These are phyloP conservation scores for Myxozyma neotropica DNA, from an alignment of 805 yeast species.

Conservation along the genomic window DNA sequence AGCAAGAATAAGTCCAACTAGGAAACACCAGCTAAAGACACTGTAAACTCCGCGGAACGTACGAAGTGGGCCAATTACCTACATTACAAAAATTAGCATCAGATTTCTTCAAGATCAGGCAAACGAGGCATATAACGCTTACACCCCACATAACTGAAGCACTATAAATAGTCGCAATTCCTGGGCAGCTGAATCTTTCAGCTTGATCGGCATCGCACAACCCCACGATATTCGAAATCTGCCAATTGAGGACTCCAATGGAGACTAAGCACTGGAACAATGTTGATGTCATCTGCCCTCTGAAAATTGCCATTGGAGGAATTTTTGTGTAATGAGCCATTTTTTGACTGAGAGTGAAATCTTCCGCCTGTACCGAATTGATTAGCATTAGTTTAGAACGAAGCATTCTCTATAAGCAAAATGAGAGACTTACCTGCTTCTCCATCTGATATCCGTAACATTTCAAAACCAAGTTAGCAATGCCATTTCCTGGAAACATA, in stretches of 20 bases:
- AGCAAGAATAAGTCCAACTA: slow-evolving; percentile 55
- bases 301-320: slow-evolving; percentile 62
- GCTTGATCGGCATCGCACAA: slow-evolving; percentile 50
- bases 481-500: slow-evolving; percentile 61
- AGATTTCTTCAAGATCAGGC: too few relatives aligned
- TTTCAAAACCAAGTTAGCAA: slow-evolving; percentile 67
- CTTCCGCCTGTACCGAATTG: slow-evolving; percentile 50
- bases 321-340: slow-evolving; percentile 66
- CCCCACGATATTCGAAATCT: slow-evolving; percentile 44
- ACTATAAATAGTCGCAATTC: slow-evolving; percentile 51
- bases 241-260: slow-evolving; percentile 49
- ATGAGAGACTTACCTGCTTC: slow-evolving; percentile 10
- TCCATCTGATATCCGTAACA: slow-evolving; percentile 61
- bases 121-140: slow-evolving; percentile 44
- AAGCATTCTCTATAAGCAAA: too few relatives aligned
- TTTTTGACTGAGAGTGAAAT: slow-evolving; percentile 59
- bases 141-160: slow-evolving; percentile 68
- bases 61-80: slow-evolving; percentile 59
- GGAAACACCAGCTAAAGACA: slow-evolving; percentile 59
- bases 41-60: slow-evolving; percentile 60
- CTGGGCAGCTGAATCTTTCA: slow-evolving; percentile 54
- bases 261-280: slow-evolving; percentile 52
- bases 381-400: slow-evolving; percentile 41
- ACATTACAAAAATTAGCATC: slow-evolving; percentile 45
- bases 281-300: slow-evolving; percentile 53